Conservation (phyloP, 1,284 basidiomycete genomes). For the Volvariella volvacea region DNA sequence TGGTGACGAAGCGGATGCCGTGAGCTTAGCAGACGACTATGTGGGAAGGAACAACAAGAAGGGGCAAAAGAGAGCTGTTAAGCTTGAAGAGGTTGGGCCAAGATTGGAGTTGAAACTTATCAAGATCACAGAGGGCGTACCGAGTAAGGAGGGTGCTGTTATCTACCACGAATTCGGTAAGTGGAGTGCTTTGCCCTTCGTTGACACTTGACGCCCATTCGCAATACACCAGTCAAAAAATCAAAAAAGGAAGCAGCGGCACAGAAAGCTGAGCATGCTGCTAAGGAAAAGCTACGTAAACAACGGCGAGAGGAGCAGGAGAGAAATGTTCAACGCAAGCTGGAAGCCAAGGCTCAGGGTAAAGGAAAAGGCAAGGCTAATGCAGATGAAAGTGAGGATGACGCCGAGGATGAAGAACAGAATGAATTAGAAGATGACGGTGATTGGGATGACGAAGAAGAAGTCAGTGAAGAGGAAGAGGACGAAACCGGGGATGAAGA, state of each 20-base stretch:
- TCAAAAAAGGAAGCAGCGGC: slow-evolving; percentile 63
- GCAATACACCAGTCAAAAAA: slow-evolving; percentile 65
- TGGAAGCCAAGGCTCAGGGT: slow-evolving; percentile 37
- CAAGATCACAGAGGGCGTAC: slow-evolving; percentile 93
- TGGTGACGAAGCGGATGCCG: slow-evolving; percentile 75
- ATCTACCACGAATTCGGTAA: slow-evolving; percentile 89
- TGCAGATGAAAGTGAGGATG: slow-evolving; percentile 29
- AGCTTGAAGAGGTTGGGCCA: slow-evolving; percentile 92
- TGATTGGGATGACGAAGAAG: slow-evolving; percentile 61
- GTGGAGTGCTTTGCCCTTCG: slow-evolving; percentile 18
- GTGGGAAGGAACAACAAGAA: slow-evolving; percentile 92
- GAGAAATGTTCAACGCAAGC: slow-evolving; percentile 79
- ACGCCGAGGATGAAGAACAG: slow-evolving; percentile 30
- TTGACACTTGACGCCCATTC: slow-evolving; percentile 3
- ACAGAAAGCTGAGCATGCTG: slow-evolving; percentile 69
- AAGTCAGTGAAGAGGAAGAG: slow-evolving; percentile 51
- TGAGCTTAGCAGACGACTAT: slow-evolving; percentile 88
- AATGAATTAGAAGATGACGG: slow-evolving; percentile 36
- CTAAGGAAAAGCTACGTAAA: slow-evolving; percentile 67
- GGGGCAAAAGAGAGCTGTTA: slow-evolving; percentile 86
- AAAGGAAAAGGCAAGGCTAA: slow-evolving; percentile 28
- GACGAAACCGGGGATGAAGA: slow-evolving; percentile 12
- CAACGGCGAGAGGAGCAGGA: slow-evolving; percentile 83
- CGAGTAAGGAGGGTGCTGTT: slow-evolving; percentile 83
- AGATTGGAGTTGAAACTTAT: slow-evolving; percentile 89